These are phyloP conservation scores for Monilinia laxa DNA, from an alignment of 2,329 filamentous ascomycete species.

Conservation along the genomic window DNA sequence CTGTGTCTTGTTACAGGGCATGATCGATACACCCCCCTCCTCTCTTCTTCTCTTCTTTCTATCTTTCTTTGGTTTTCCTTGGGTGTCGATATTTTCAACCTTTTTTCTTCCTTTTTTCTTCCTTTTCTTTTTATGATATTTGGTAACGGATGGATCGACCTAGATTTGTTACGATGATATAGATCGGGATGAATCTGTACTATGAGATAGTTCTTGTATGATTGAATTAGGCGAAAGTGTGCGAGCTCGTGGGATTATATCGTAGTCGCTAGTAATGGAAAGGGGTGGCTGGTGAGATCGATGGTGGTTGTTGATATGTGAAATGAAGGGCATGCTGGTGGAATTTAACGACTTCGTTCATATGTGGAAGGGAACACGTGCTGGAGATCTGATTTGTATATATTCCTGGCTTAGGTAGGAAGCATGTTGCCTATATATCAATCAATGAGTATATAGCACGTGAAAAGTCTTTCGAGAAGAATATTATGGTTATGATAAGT, in stretches of 20 bases:
- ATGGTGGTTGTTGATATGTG: not conserved
- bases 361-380: not conserved
- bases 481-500: not conserved
- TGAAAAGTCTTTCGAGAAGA: not conserved
- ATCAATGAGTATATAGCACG: slow-evolving; percentile 12
- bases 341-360: not conserved
- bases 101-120: not conserved
- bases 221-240: not conserved
- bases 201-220: slow-evolving; percentile 4
- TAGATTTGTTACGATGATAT: slow-evolving; percentile 4
- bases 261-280: no score
- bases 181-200: slow-evolving; percentile 13
- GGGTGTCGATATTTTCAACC: not conserved
- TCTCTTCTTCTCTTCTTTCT: not conserved
- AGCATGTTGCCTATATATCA: slow-evolving; percentile 6
- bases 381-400: slow-evolving; percentile 11
- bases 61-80: not conserved
- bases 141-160: not conserved
- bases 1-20: not conserved
- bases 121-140: not conserved
- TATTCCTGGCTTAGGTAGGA: not conserved
- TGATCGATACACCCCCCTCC: not conserved
- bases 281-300: not conserved
- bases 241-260: not conserved
- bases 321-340: not conserved